A percentile compares a stretch with the other conserved stretches of the same genome.
phyloP scores from a whole-genome alignment of 140 eudicot species.

The Senecio squalidus region DNA sequence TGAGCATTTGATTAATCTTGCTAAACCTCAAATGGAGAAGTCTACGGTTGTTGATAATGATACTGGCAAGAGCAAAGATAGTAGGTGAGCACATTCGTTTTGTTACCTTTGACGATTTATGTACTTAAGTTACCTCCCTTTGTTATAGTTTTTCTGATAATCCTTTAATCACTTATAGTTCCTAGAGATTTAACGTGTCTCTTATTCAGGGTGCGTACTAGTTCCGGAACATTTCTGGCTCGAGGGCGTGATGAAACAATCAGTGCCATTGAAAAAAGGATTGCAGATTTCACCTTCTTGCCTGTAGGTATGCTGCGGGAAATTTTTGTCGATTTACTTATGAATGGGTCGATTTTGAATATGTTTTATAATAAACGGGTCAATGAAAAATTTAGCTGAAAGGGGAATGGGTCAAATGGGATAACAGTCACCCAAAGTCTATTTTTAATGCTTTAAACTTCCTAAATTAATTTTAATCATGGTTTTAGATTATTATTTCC shows the following conservation, averaged over 20 bases:
- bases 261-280: slow-evolving; percentile 62
- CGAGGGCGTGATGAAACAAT: slow-evolving; percentile 75
- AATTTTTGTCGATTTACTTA: background rate
- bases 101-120: slow-evolving; percentile 7
- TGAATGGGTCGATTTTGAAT: background rate
- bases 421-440: too few species aligned
- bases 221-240: slow-evolving; percentile 90
- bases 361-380: background rate
- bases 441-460: too few species aligned
- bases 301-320: slow-evolving; percentile 57
- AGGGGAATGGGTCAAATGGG: background rate
- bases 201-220: slow-evolving; percentile 77
- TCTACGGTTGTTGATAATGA: slow-evolving; percentile 82
- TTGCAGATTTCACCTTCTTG: slow-evolving; percentile 90
- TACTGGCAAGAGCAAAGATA: slow-evolving; percentile 89
- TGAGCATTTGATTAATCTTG: slow-evolving; percentile 74
- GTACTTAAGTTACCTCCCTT: background rate
- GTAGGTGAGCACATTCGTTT: slow-evolving; percentile 48
- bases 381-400: too few species aligned
- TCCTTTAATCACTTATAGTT: background rate
- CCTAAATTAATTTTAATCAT: too few species aligned
- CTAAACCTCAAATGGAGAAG: slow-evolving; percentile 84
- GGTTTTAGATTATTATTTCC: too few species aligned
- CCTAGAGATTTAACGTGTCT: background rate
- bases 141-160: background rate